Percentiles rank a stretch among this genome's conserved stretches.
These are phyloP conservation scores for Chamaecyparis obtusa DNA, from an alignment of 75 land plant genomes.

Conservation along the genomic window DNA sequence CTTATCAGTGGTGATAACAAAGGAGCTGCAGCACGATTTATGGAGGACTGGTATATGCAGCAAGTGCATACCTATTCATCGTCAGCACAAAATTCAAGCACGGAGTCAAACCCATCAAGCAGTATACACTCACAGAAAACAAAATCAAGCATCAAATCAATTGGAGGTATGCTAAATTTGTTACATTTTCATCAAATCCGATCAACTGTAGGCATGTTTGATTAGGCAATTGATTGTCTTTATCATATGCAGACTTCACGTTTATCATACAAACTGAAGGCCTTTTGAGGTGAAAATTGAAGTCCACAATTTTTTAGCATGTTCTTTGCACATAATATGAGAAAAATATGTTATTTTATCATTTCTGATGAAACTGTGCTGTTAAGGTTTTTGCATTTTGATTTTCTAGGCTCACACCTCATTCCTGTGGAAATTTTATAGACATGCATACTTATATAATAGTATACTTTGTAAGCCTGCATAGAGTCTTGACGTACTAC, in stretches of 20 bases:
- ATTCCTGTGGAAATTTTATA: conserved; percentile 6
- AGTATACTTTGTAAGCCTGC: neutral
- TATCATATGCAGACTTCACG: neutral
- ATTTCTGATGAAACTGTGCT: neutral
- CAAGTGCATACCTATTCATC: neutral
- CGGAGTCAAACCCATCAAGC: neutral
- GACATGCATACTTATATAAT: neutral
- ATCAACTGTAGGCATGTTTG: neutral
- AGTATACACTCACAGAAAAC: neutral
- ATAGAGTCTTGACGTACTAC: neutral
- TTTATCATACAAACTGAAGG: neutral
- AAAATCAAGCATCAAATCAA: neutral
- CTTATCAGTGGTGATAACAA: conserved; percentile 87
- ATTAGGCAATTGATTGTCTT: neutral
- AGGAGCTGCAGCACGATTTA: conserved; percentile 82
- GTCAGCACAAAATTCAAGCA: neutral
- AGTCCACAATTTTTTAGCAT: neutral
- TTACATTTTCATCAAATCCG: neutral
- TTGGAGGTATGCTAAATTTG: neutral
- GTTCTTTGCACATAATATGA: neutral
- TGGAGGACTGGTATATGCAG: conserved; percentile 68
- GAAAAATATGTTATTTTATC: neutral
- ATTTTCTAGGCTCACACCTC: neutral
- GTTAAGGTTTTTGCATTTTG: neutral
- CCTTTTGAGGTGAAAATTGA: neutral